Evolutionary conservation across 176 grass and related monocot species (phyloP), one percentile per base, ranked within the genome.

Genomic region (Themeda triandra): DNA sequence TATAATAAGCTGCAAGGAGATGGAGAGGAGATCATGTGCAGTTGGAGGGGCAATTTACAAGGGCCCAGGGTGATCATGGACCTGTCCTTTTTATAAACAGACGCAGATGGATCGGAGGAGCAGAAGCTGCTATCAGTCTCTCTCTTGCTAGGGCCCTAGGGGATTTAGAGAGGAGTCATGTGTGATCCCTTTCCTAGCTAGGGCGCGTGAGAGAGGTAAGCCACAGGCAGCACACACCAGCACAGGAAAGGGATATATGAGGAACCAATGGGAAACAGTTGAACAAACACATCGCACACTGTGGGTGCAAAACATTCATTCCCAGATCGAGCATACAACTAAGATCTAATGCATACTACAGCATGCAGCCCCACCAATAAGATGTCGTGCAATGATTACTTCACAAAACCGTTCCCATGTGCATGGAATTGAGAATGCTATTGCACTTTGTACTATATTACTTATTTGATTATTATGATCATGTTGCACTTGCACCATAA

Each of bases 11-110:
- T 30, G 24, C 24, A 48, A 44, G 70, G 67, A 83, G 80, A 80
- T 33, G 76, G 31, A 79, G 72, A 86, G 77, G 86, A 28, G 88
- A 85, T 88, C 74, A 54, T 54, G 54, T 88, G 83, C 80, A 64
- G 84, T 81, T 91, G 78, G 62, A 86, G 48, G 86, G 82, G 79
- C 85, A 92, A 90, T 87, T 84, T 86, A 89, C 83, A 88, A 68
- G 83, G 87, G 82, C 40, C 83, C 80, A 79, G 63, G 66, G 85
- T 65, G 84, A 89, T 87, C 89, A 84, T 75, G 86, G 76, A 48
- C 71, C 72, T 85, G 64, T 87, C 86, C 63, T 82, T 91, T 77
- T 73, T n/a, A n/a, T n/a, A n/a, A n/a, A n/a, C n/a, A n/a, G n/a
- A n/a, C n/a, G n/a, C n/a, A n/a, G n/a, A n/a, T n/a, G n/a, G n/a